Percentiles rank a stretch among this genome's conserved stretches.
Conservation (phyloP, 1,284 basidiomycete species). For the Trichosporon sp. region DNA sequence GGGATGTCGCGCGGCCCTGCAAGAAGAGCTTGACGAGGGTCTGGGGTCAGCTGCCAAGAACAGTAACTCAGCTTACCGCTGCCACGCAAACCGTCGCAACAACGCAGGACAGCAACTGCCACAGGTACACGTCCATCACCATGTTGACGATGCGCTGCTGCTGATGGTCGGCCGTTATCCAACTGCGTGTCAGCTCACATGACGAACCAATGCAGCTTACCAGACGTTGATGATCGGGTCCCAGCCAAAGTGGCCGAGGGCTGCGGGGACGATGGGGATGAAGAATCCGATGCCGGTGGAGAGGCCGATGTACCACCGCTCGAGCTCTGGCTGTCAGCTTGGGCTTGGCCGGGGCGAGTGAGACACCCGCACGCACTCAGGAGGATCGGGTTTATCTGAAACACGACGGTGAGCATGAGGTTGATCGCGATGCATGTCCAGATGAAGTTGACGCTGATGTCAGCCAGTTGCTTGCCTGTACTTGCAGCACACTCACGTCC, state of each 20-base stretch:
- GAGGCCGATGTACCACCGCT: slow-evolving; percentile 21
- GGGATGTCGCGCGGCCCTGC: slow-evolving; percentile 28
- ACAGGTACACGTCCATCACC: slow-evolving; percentile 36
- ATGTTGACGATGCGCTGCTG: slow-evolving; percentile 21
- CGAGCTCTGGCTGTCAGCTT: slow-evolving; percentile 10
- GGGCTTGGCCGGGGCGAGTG: neutral
- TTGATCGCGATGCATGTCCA: slow-evolving; percentile 40
- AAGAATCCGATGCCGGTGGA: slow-evolving; percentile 24
- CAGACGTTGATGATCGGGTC: slow-evolving; percentile 21
- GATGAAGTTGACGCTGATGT: slow-evolving; percentile 35
- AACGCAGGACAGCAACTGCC: slow-evolving; percentile 32
- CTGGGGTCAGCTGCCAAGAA: slow-evolving; percentile 12
- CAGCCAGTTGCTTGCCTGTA: neutral
- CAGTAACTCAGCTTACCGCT: slow-evolving; percentile 16
- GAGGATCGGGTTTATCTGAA: slow-evolving; percentile 33
- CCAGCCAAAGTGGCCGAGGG: slow-evolving; percentile 25
- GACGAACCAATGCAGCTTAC: neutral
- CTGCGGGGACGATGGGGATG: slow-evolving; percentile 23
- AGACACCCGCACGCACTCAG: slow-evolving; percentile 12
- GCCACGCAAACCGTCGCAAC: slow-evolving; percentile 28
- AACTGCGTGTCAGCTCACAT: slow-evolving; percentile 12
- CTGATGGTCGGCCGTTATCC: slow-evolving; percentile 15
- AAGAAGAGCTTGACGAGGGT: slow-evolving; percentile 30
- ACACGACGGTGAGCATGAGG: slow-evolving; percentile 33
- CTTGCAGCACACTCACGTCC: slow-evolving; percentile 25